These are phyloP conservation scores for Lyophyllum atratum DNA, from an alignment of 768 basidiomycete genomes.

Conservation along the genomic window DNA sequence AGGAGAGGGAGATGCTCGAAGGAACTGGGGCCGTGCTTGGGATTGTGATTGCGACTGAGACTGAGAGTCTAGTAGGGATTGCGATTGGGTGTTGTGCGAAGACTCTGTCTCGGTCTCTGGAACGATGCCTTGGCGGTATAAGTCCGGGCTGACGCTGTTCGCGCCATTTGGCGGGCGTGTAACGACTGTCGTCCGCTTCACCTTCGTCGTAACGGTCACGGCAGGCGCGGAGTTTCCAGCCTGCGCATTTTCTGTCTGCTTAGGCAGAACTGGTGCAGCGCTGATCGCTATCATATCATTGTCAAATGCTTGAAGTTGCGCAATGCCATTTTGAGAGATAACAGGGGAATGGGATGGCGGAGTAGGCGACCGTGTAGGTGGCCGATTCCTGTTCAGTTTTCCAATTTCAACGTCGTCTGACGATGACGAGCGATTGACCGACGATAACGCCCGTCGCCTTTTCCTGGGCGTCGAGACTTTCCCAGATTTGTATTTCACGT, in stretches of 20 bases:
- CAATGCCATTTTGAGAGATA: neutral
- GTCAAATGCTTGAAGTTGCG: constrained; percentile 4
- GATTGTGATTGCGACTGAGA: neutral
- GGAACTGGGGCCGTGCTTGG: too few relatives aligned
- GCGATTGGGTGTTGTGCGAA: constrained; percentile 13
- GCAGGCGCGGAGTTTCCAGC: neutral
- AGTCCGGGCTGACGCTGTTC: constrained; percentile 11
- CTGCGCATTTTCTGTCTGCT: neutral
- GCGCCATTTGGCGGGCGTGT: neutral
- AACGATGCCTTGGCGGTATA: constrained; percentile 17
- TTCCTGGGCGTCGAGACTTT: constrained; percentile 13
- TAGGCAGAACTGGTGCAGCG: neutral
- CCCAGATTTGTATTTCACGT: constrained; percentile 11
- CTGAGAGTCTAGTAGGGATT: neutral
- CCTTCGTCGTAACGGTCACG: neutral
- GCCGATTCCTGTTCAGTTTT: neutral
- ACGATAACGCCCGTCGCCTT: neutral
- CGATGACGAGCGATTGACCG: neutral
- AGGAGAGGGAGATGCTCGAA: neutral
- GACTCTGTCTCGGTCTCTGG: constrained; percentile 19
- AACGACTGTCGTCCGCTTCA: neutral
- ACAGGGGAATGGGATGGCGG: neutral
- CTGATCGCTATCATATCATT: neutral
- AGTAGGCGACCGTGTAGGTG: neutral
- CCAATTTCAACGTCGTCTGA: constrained; percentile 13